Evolutionary conservation across 176 grass and related monocot genomes (phyloP), one percentile per base, ranked within the genome.

Genomic region (Tillandsia fasciculata): DNA sequence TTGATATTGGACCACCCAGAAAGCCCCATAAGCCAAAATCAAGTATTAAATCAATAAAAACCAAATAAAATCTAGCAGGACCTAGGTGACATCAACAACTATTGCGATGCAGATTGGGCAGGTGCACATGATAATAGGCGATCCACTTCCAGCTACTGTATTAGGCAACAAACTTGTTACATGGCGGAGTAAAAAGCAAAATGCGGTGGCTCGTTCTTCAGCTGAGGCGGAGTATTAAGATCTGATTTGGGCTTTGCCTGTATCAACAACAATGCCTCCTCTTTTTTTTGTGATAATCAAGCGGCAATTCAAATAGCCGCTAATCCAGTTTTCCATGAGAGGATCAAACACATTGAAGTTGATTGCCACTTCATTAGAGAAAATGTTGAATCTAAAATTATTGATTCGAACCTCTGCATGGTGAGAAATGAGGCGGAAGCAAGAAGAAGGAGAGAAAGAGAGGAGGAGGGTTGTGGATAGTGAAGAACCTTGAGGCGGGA

Each of bases 401-500:
- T 24, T 24, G 24, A 24, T 24, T 24, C 1, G 20, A 20, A 70
- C 50, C 18, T 70, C 11, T 42, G 11, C 1, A 11, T 51, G 12
- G 50, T 50, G 52, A 70, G 47, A 50, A 70, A 12, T 14, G 29
- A 23, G 50, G 64, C 7, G 6, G 4, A 14, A 27, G 18, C 13
- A 51, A 12, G 6, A 48, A 47, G 27, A 24, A 0, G 49, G 24
- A 49, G 13, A 29, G 73, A 27, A 77, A 1, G 20, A 17, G 59
- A 23, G 67, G 3, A 0, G 0, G 29, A 33, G 3, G 29, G 29
- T 33, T 20, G 20, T 5, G 29, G 3, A 33, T 6, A 5, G 0
- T 3, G 29, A 33, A 33, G 0, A 33, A 79, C 77, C 77, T 73
- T 79, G 23, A 79, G 54, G 20, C 18, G 56, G 49, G 76, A 79